Evolutionary conservation across 1,284 basidiomycete genomes (phyloP).

Genomic region (Tilletia setariae): DNA sequence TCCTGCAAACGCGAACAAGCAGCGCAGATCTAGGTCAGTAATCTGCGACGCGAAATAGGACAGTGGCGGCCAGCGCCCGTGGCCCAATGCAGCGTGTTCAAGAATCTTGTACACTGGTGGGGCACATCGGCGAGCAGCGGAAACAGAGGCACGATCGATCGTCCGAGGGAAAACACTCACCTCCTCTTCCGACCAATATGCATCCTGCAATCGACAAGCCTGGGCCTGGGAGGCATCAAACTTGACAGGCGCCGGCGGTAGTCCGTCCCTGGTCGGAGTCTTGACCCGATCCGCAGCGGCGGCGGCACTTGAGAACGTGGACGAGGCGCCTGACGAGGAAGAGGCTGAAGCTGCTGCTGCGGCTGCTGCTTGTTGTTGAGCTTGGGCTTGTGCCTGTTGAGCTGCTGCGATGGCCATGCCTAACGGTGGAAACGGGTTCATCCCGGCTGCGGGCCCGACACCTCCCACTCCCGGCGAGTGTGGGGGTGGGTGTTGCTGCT

Average conservation of each 20-base stretch:
- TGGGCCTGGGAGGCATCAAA: conserved; percentile 47
- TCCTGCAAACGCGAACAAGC: conserved; percentile 62
- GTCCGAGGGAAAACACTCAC: too few relatives aligned
- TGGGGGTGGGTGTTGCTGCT: background rate
- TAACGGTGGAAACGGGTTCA: conserved; percentile 12
- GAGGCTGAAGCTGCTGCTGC: background rate
- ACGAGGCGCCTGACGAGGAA: background rate
- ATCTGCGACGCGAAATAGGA: too few relatives aligned
- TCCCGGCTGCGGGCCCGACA: background rate
- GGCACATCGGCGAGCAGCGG: too few relatives aligned
- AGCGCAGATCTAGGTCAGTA: too few relatives aligned
- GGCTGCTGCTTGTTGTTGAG: background rate
- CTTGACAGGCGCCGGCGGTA: conserved; percentile 45
- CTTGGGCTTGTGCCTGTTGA: background rate
- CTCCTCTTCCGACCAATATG: conserved; percentile 97
- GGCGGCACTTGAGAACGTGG: background rate
- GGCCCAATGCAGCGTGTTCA: too few relatives aligned
- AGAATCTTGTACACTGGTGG: too few relatives aligned
- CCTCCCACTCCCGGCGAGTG: background rate
- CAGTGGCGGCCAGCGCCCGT: too few relatives aligned
- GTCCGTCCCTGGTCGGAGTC: conserved; percentile 21
- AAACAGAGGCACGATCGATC: too few relatives aligned
- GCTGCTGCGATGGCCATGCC: conserved; percentile 14
- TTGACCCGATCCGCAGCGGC: background rate
- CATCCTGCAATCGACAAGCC: conserved; percentile 76